Conservation (phyloP, 2,329 filamentous ascomycete species). For the Pyrenophora teres region DNA sequence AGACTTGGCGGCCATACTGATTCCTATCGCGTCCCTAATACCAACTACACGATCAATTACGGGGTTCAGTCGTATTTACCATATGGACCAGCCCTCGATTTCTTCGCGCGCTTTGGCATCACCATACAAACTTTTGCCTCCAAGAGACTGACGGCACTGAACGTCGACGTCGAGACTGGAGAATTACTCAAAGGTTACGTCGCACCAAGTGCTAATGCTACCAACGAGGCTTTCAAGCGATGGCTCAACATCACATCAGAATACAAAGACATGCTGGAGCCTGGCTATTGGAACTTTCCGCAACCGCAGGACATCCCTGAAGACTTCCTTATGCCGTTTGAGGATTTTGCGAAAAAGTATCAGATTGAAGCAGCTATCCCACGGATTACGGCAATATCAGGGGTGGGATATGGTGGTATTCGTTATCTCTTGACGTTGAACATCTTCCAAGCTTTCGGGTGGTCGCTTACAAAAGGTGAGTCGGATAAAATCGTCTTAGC, state of each 20-base stretch:
- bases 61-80: constrained; percentile 51
- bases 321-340: constrained; percentile 56
- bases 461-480: constrained; percentile 17
- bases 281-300: constrained; percentile 32
- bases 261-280: constrained; percentile 24
- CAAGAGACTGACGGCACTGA: constrained; percentile 18
- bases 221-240: constrained; percentile 20
- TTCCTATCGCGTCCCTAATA: constrained; percentile 51
- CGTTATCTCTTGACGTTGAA: constrained; percentile 21
- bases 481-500: not conserved
- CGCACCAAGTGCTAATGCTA: constrained; percentile 18
- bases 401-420: constrained; percentile 26
- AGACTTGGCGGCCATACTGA: constrained; percentile 56
- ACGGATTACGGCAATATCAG: constrained; percentile 24
- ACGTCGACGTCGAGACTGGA: constrained; percentile 43
- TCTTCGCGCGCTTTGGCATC: constrained; percentile 54
- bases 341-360: constrained; percentile 56
- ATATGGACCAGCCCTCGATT: constrained; percentile 48
- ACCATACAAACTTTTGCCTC: constrained; percentile 6
- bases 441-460: constrained; percentile 28
- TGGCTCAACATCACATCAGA: constrained; percentile 26
- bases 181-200: constrained; percentile 18
- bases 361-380: constrained; percentile 23
- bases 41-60: constrained; percentile 43
- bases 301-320: constrained; percentile 49